Evolutionary conservation across 208 protist genomes (phyloP).

Genomic region (Leptomonas seymouri): DNA sequence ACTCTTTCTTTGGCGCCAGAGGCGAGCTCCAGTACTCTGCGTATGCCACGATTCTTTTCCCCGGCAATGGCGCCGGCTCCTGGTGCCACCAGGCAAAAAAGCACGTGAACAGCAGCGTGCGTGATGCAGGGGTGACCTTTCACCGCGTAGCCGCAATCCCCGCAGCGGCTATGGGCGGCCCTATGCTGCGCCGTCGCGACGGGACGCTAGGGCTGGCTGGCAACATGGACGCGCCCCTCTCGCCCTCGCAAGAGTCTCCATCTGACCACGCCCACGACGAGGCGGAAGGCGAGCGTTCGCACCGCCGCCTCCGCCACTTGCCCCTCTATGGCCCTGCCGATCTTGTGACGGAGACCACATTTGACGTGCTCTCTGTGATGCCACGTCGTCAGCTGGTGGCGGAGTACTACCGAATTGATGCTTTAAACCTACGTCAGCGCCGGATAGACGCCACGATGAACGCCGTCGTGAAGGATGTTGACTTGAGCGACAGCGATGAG

Average conservation of each 20-base stretch:
- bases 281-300: constrained; percentile 17
- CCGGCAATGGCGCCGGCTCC: constrained; percentile 30
- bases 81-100: constrained; percentile 19
- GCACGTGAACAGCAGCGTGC: constrained; percentile 1
- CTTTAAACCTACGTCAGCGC: constrained; percentile 28
- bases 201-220: constrained; percentile 12
- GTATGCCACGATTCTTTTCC: constrained; percentile 41
- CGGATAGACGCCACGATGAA: background rate
- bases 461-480: background rate
- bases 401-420: constrained; percentile 47
- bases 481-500: background rate
- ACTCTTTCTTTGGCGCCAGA: constrained; percentile 35
- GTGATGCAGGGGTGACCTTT: constrained; percentile 9
- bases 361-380: constrained; percentile 61
- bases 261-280: constrained; percentile 2
- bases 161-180: constrained; percentile 5
- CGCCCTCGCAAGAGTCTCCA: background rate
- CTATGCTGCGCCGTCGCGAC: constrained; percentile 19
- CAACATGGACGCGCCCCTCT: constrained; percentile 23
- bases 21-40: constrained; percentile 53
- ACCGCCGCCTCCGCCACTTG: constrained; percentile 19
- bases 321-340: constrained; percentile 23
- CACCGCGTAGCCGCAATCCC: background rate
- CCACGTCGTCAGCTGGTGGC: constrained; percentile 56
- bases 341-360: constrained; percentile 23